Percentiles rank a stretch among this genome's conserved stretches.
Evolutionary conservation across 2,329 filamentous ascomycete species (phyloP).

Genomic region (Albifimbria verrucaria): DNA sequence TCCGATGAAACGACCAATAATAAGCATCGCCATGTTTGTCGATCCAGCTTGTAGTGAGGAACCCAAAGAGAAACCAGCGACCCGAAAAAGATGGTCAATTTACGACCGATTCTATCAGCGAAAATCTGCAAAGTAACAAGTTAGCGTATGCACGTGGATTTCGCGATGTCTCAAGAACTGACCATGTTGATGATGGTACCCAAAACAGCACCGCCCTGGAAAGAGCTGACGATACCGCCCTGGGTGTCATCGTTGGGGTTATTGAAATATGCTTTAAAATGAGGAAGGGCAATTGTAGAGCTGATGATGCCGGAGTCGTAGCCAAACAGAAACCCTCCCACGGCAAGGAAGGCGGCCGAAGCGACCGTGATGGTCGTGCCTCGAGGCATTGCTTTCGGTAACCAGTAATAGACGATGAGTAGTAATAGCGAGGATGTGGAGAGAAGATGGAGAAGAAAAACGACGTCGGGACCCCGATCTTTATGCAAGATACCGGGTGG

Average conservation of each 20-base stretch:
- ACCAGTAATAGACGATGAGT: background rate
- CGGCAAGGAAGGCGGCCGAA: conserved; percentile 21
- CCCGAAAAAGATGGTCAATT: conserved; percentile 24
- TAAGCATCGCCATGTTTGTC: conserved; percentile 35
- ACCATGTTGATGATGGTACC: conserved; percentile 25
- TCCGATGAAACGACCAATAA: conserved; percentile 46
- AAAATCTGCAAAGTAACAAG: conserved; percentile 11
- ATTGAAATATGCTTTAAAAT: conserved; percentile 38
- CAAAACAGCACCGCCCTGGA: conserved; percentile 22
- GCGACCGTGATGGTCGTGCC: conserved; percentile 12
- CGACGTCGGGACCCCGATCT: too few relatives aligned
- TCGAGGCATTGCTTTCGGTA: conserved; percentile 7
- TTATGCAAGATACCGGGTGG: too few relatives aligned
- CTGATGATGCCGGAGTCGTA: conserved; percentile 47
- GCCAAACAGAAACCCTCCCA: conserved; percentile 33
- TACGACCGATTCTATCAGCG: conserved; percentile 26
- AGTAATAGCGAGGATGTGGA: background rate
- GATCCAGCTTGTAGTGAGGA: conserved; percentile 28
- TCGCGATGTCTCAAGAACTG: background rate
- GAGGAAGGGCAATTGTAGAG: conserved; percentile 20
- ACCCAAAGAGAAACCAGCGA: conserved; percentile 24
- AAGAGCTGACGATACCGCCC: conserved; percentile 22
- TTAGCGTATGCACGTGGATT: too few relatives aligned
- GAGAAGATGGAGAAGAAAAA: too few relatives aligned
- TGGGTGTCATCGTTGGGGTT: conserved; percentile 25